Conservation (phyloP, 768 basidiomycete species). For the Pseudohyphozyma bogoriensis region DNA sequence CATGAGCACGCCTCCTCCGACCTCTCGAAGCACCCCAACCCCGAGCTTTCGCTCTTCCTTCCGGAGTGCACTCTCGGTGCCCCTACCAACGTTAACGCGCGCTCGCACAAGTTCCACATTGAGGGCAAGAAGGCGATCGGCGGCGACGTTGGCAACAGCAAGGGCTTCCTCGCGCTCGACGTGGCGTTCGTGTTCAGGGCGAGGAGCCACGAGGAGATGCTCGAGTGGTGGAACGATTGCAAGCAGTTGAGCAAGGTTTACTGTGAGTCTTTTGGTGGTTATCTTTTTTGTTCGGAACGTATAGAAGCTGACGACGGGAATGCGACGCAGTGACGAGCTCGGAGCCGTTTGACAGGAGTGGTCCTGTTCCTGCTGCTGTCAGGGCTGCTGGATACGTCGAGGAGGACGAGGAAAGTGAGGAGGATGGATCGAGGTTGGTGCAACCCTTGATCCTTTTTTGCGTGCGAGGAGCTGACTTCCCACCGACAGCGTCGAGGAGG, state of each 20-base stretch:
- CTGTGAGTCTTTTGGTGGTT: slow-evolving; percentile 14
- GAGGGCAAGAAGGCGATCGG: slow-evolving; percentile 66
- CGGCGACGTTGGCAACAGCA: slow-evolving; percentile 43
- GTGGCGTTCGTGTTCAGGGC: slow-evolving; percentile 80
- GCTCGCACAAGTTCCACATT: slow-evolving; percentile 92
- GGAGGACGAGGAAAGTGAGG: slow-evolving; percentile 57
- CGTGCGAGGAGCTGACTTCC: too few species aligned
- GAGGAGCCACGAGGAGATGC: slow-evolving; percentile 87
- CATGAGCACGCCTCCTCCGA: slow-evolving; percentile 82
- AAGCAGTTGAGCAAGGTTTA: slow-evolving; percentile 36
- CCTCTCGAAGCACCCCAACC: slow-evolving; percentile 48
- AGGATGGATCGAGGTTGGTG: slow-evolving; percentile 47
- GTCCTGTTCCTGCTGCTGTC: slow-evolving; percentile 86
- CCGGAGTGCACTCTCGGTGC: slow-evolving; percentile 94
- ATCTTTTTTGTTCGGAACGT: slow-evolving; percentile 50
- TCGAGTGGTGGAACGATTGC: slow-evolving; percentile 99
- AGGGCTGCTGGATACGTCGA: slow-evolving; percentile 76
- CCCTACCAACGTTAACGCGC: slow-evolving; percentile 53
- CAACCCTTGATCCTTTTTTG: too few species aligned
- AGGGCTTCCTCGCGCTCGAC: slow-evolving; percentile 34
- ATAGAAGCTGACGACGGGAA: slow-evolving; percentile 35
- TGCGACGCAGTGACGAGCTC: slow-evolving; percentile 57
- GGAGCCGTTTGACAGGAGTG: slow-evolving; percentile 83
- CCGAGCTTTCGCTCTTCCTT: slow-evolving; percentile 78
- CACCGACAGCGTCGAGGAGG: slow-evolving; percentile 47